Percentiles rank a stretch among this genome's conserved stretches.
Conservation (phyloP, 768 basidiomycete genomes). For the Russula olivacea region DNA sequence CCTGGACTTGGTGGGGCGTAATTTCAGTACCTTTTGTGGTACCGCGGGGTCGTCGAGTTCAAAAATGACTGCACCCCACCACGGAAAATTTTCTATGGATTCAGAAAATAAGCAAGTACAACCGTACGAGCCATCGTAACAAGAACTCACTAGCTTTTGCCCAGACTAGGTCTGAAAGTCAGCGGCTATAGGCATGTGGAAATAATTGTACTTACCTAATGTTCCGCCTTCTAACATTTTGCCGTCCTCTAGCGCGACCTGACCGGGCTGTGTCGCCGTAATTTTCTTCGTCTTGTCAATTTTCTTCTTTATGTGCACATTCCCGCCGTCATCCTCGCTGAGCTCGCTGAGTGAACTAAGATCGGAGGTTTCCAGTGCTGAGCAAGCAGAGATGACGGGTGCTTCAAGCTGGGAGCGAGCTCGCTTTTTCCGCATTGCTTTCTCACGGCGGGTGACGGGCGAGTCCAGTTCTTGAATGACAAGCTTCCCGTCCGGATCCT, state of each 20-base stretch:
- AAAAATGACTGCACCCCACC: constrained; percentile 81
- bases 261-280: constrained; percentile 29
- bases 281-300: constrained; percentile 14
- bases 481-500: constrained; percentile 42
- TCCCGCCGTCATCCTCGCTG: constrained; percentile 20
- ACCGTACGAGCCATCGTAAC: constrained; percentile 3
- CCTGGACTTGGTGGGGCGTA: constrained; percentile 34
- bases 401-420: constrained; percentile 22
- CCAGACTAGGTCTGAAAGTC: constrained; percentile 53
- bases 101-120: constrained; percentile 1
- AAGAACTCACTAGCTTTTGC: constrained; percentile 60
- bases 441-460: constrained; percentile 58
- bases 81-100: constrained; percentile 62
- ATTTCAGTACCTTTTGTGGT: constrained; percentile 27
- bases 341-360: constrained; percentile 23
- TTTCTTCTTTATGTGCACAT: neutral
- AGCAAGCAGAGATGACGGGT: constrained; percentile 10
- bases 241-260: constrained; percentile 33
- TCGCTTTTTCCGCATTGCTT: constrained; percentile 41
- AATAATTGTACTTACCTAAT: constrained; percentile 44
- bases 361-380: constrained; percentile 16
- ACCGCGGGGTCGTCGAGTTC: constrained; percentile 54
- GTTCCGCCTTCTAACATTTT: constrained; percentile 49
- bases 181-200: constrained; percentile 1
- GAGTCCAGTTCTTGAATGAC: constrained; percentile 71